These are phyloP conservation scores for Biscogniauxia marginata DNA, from an alignment of 2,329 filamentous ascomycete species.

Conservation along the genomic window DNA sequence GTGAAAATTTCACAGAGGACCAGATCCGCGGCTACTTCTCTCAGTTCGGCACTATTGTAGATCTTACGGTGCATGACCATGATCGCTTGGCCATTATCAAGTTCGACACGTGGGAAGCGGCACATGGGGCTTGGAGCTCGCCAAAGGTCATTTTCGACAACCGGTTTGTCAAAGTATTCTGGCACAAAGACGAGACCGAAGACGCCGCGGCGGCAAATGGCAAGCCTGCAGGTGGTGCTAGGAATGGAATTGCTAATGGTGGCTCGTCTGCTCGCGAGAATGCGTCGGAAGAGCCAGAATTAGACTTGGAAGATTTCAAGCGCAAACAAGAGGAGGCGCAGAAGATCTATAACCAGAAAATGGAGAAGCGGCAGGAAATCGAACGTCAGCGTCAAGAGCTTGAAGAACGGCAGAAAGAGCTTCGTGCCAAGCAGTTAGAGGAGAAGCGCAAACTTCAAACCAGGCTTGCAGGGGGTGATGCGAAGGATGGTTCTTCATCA, in stretches of 20 bases:
- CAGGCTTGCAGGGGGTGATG: conserved; percentile 56
- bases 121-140: conserved; percentile 69
- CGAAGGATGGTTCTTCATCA: conserved; percentile 23
- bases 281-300: conserved; percentile 44
- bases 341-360: conserved; percentile 63
- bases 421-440: conserved; percentile 62
- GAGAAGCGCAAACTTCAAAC: conserved; percentile 63
- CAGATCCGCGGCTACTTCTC: conserved; percentile 67
- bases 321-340: conserved; percentile 72
- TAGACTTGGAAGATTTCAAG: conserved; percentile 69
- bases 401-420: conserved; percentile 60
- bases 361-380: conserved; percentile 60
- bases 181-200: conserved; percentile 58
- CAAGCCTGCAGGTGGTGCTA: conserved; percentile 28
- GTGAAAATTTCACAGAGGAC: conserved; percentile 65
- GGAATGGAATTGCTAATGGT: conserved; percentile 30
- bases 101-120: conserved; percentile 63
- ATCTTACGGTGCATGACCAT: conserved; percentile 64
- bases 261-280: conserved; percentile 8
- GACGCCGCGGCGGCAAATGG: conserved; percentile 27
- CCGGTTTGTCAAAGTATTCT: conserved; percentile 81
- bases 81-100: conserved; percentile 69
- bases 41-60: conserved; percentile 65
- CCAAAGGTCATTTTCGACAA: conserved; percentile 84
- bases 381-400: conserved; percentile 62